phyloP scores from a whole-genome alignment of 164 flowering plant genomes.

The Litsea cubeba region DNA sequence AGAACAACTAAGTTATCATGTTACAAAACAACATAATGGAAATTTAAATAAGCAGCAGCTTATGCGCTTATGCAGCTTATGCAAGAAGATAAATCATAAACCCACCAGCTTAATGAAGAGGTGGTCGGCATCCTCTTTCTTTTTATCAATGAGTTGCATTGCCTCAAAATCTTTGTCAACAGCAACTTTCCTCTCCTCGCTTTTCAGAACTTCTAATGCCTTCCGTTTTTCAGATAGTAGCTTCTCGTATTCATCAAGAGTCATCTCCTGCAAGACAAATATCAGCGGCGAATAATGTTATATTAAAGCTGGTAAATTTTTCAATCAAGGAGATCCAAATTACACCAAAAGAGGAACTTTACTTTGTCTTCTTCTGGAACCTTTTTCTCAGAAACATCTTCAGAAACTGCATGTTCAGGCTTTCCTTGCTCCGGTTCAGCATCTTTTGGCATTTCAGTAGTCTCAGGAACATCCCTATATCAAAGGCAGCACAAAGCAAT shows the following conservation, averaged over 20 bases:
- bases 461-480: constrained; percentile 21
- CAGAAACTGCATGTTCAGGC: constrained; percentile 7
- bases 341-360: not conserved
- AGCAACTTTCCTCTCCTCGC: constrained; percentile 27
- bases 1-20: not conserved
- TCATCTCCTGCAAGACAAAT: constrained; percentile 26
- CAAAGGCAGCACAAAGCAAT: not conserved
- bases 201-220: constrained; percentile 23
- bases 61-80: not conserved
- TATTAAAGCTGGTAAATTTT: not conserved
- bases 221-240: constrained; percentile 27
- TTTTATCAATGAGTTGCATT: constrained; percentile 30
- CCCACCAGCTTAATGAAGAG: constrained; percentile 24
- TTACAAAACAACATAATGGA: not conserved
- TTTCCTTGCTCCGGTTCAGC: constrained; percentile 14
- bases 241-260: constrained; percentile 32
- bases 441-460: constrained; percentile 16
- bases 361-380: constrained; percentile 19
- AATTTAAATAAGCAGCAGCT: not conserved
- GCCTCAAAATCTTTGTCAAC: constrained; percentile 31
- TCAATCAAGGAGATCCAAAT: not conserved
- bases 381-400: constrained; percentile 18
- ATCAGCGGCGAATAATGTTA: not conserved
- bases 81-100: not conserved
- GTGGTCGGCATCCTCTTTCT: constrained; percentile 17